Evolutionary conservation across 371 early-diverging fungal genomes (phyloP).

Genomic region (Rhizopus microsporus): DNA sequence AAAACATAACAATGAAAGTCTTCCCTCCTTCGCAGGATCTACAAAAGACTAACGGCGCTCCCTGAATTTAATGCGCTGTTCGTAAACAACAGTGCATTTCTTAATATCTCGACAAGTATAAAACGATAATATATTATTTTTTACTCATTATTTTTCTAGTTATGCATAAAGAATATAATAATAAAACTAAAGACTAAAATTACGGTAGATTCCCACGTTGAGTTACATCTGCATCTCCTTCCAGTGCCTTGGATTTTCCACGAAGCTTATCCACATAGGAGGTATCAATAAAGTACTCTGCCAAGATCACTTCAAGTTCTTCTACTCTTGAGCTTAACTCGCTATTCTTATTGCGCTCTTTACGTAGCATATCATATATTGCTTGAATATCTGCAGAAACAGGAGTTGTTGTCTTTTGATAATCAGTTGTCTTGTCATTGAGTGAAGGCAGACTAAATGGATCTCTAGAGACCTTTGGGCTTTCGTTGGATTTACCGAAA

Average conservation of each 20-base stretch:
- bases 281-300: constrained; percentile 43
- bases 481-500: no score
- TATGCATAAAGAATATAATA: no score
- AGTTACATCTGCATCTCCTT: background rate
- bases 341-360: constrained; percentile 10
- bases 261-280: constrained; percentile 37
- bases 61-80: no score
- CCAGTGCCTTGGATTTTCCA: constrained; percentile 7
- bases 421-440: background rate
- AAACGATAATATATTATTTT: no score
- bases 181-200: background rate
- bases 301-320: constrained; percentile 40
- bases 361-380: background rate
- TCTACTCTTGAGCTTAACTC: constrained; percentile 34
- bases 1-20: no score
- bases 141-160: no score
- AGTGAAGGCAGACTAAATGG: background rate
- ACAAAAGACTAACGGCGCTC: no score
- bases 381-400: background rate
- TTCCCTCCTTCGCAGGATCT: no score
- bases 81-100: no score
- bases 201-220: background rate
- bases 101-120: no score
- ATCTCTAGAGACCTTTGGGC: background rate
- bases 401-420: background rate